Evolutionary conservation across 495 filamentous ascomycete species (phyloP), one percentile per base, ranked within the genome.

Genomic region (Penicillium salamii): DNA sequence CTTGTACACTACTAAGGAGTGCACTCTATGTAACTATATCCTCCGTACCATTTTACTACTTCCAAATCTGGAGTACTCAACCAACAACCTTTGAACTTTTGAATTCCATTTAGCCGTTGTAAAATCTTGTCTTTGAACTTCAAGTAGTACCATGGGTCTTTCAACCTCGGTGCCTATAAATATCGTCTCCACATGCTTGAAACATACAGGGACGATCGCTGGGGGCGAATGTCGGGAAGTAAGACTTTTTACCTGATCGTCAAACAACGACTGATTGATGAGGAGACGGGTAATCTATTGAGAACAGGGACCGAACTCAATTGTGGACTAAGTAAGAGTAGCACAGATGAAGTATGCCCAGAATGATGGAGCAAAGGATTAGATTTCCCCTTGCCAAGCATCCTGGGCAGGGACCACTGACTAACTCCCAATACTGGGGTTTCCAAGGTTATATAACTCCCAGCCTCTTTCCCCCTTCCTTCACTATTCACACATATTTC

Each of bases 371-470:
- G n/a, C n/a, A n/a, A n/a, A n/a, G n/a, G n/a, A n/a, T n/a, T n/a
- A n/a, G n/a, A n/a, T n/a, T 26, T 47, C 45, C 45, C 45, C 45
- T 47, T 46, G 43, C 43, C 43, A 36, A 35, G 43, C 23, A 26
- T 26, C 23, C 23, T 3, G 23, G 23, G 23, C 23, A 26, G 23
- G 23, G 20, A 19, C 19, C 32, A 35, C 23, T 26, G 23, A 26
- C 23, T 26, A 26, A 26, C n/a, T n/a, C n/a, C 5, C 11, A 37
- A 2, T 13, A 18, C 42, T 28, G 18, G 17, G 11, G 40, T 17
- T 18, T 33, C 18, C 15, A 15, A 3, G 21, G 31, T 19, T 46
- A 46, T 46, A 46, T 35, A 46, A 46, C 7, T 45, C 42, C 5
- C 31, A 7, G 6, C 21, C 42, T 44, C 28, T 32, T n/a, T 20